Evolutionary conservation across 2,329 filamentous ascomycete genomes (phyloP).

Genomic region (Pestalotiopsis sp.): DNA sequence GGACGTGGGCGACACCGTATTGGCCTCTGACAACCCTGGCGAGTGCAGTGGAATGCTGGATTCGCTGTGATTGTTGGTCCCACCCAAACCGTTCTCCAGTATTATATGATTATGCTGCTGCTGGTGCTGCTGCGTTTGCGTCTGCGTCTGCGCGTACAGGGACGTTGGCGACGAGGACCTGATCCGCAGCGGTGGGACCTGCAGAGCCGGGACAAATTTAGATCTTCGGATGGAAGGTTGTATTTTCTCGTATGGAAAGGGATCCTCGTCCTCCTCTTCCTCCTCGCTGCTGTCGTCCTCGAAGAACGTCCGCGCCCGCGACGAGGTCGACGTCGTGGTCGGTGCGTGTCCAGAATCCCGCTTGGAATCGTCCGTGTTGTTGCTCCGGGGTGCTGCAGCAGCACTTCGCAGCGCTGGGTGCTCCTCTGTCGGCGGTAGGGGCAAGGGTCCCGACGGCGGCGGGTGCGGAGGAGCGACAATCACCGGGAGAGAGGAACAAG

Average conservation of each 20-base stretch:
- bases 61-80: constrained; percentile 24
- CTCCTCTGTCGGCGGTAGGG: constrained; percentile 51
- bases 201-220: constrained; percentile 19
- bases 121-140: no score
- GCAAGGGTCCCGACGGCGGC: constrained; percentile 37
- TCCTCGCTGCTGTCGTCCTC: constrained; percentile 36
- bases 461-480: constrained; percentile 37
- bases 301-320: constrained; percentile 36
- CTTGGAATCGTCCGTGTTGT: constrained; percentile 47
- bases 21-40: constrained; percentile 31
- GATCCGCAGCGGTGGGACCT: constrained; percentile 26
- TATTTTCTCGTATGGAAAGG: constrained; percentile 32
- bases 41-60: constrained; percentile 29
- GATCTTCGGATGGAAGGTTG: constrained; percentile 21
- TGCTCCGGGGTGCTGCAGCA: constrained; percentile 31
- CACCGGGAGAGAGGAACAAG: constrained; percentile 24
- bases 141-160: constrained; percentile 28
- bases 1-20: constrained; percentile 30
- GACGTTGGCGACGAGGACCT: constrained; percentile 26
- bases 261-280: constrained; percentile 41
- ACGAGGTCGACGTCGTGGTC: constrained; percentile 40
- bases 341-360: constrained; percentile 59
- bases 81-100: constrained; percentile 12
- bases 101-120: constrained; percentile 18
- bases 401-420: constrained; percentile 55